Base-by-base conservation (phyloP, 345 rosid species). In the Euclidium syriacum region DNA sequence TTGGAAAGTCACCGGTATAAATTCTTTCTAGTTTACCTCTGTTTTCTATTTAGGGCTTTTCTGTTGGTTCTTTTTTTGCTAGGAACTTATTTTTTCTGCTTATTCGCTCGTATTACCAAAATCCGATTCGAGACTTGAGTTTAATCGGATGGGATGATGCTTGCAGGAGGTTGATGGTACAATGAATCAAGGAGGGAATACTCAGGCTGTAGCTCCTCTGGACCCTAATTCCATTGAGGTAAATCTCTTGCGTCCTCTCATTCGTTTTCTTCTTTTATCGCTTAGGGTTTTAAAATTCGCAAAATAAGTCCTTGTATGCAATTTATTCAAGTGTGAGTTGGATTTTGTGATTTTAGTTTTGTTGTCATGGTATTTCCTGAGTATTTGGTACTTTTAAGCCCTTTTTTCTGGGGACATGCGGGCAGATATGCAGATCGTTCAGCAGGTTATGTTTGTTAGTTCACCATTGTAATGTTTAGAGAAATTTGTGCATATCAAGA, bases 191-290 rank as follows among this genome's bases (percentile, higher is more conserved):
- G 88, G 83, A 79, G 83, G 63, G 24, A 83, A 79, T 51, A 64
- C 84, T 19, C 89, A 90, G 70, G 58, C 83, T 41, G 44, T 79
- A 39, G 79, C 84, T 65, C 58, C 89, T 12, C 66, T 70, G 18
- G 91, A 88, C 64, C 81, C 87, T 39, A 84, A 73, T 71, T 77
- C 86, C 15, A 74, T 75, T 33, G 91, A 94, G 95, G 99, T 92
- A 67, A n/a, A 64, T 72, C 54, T 42, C 39, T 27, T 22, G 4
- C 32, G 29, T 41, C 39, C 12, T 46, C 33, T 38, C 11, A 18
- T 26, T 29, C 26, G 35, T 7, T 46, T 22, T 50, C 44, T 27
- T 44, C 17, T 5, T 2, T 24, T 43, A 41, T 35, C 17, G 10
- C 47, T 34, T 4, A 7, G 4, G 4, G 1, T 1, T 52, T 56